phyloP scores from a whole-genome alignment of 208 protist species.

The Novymonas esmeraldas region DNA sequence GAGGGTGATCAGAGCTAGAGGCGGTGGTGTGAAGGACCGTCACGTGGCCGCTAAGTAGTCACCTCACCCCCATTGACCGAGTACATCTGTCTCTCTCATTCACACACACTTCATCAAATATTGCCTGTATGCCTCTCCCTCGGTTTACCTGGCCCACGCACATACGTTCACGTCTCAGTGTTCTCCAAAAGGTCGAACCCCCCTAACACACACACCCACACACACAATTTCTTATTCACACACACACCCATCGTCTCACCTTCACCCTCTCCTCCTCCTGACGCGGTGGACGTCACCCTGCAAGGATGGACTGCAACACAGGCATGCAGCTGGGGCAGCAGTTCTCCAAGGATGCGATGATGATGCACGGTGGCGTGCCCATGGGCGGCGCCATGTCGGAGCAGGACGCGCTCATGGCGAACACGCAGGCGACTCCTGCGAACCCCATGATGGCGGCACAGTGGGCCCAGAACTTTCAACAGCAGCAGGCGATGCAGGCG shows the following conservation, averaged over 20 bases:
- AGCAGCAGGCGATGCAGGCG: constrained; percentile 52
- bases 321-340: constrained; percentile 69
- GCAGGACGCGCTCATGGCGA: constrained; percentile 63
- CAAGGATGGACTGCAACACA: constrained; percentile 75
- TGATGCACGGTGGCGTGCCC: constrained; percentile 57
- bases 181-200: background rate
- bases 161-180: background rate
- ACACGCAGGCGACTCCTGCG: constrained; percentile 9
- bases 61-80: too few relatives aligned
- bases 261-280: background rate
- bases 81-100: too few relatives aligned
- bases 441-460: constrained; percentile 37
- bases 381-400: constrained; percentile 44
- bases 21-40: too few relatives aligned
- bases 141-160: too few relatives aligned
- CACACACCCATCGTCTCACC: background rate
- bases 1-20: too few relatives aligned
- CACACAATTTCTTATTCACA: background rate
- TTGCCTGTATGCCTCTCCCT: too few relatives aligned
- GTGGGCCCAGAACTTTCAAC: constrained; percentile 64
- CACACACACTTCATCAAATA: too few relatives aligned
- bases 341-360: constrained; percentile 68
- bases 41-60: too few relatives aligned
- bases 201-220: background rate
- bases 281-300: background rate